A percentile compares a stretch with the other conserved stretches of the same genome.
phyloP scores from a whole-genome alignment of 2,329 filamentous ascomycete genomes.

The Ophiocordyceps camponoti-floridani region DNA sequence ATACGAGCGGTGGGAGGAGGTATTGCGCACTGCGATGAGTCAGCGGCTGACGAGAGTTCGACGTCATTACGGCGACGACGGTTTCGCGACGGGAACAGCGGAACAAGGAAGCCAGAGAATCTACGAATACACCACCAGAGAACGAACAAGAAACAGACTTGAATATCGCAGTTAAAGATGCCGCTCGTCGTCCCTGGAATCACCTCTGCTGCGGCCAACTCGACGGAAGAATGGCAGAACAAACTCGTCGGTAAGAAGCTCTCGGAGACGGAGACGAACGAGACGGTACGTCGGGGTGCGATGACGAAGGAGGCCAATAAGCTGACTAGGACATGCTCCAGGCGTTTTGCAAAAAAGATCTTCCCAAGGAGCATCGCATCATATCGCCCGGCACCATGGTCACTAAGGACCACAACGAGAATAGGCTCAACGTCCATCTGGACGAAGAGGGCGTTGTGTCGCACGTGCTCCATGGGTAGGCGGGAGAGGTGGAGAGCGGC shows the following conservation, averaged over 20 bases:
- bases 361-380: conserved; percentile 37
- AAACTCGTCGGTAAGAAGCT: conserved; percentile 48
- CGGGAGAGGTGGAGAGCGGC: not conserved
- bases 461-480: conserved; percentile 37
- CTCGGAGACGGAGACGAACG: conserved; percentile 27
- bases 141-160: not conserved
- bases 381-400: conserved; percentile 38
- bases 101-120: not conserved
- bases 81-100: not conserved
- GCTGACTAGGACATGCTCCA: conserved; percentile 10
- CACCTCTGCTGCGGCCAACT: conserved; percentile 25
- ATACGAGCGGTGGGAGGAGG: not conserved
- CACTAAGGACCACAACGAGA: conserved; percentile 35
- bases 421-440: conserved; percentile 40
- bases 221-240: conserved; percentile 38
- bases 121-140: no score
- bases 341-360: conserved; percentile 42
- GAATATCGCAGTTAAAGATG: conserved; percentile 21
- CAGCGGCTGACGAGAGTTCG: not conserved
- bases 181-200: conserved; percentile 47
- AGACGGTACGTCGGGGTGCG: conserved; percentile 27
- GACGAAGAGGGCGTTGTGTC: conserved; percentile 42
- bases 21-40: not conserved
- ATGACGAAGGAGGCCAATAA: not conserved
- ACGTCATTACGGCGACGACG: not conserved